phyloP scores from a whole-genome alignment of 345 rosid genomes.

The Sonneratia caseolaris region DNA sequence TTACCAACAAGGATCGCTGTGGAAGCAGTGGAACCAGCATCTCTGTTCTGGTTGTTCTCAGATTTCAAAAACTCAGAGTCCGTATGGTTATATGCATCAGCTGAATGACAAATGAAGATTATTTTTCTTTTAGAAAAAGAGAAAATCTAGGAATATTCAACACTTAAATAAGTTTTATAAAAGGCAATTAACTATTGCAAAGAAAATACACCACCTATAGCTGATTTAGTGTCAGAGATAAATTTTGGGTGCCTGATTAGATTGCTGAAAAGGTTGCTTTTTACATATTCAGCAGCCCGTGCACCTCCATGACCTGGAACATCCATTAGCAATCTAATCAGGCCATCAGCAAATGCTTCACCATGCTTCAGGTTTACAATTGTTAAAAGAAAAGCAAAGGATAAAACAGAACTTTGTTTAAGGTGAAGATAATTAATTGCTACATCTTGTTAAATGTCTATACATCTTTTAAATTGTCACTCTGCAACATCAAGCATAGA shows the following conservation, averaged over 20 bases:
- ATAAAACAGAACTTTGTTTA: background rate
- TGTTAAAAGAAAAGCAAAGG: background rate
- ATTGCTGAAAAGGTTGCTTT: conserved; percentile 87
- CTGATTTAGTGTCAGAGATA: conserved; percentile 84
- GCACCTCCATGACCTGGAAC: conserved; percentile 98
- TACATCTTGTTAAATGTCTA: too few species aligned
- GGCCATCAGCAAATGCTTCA: background rate
- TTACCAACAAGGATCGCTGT: conserved; percentile 92
- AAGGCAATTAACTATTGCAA: background rate
- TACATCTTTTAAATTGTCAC: too few species aligned
- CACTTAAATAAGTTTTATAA: background rate
- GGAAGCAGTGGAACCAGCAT: conserved; percentile 99
- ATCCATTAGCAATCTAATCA: conserved; percentile 5
- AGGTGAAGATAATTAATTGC: background rate
- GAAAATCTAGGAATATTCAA: background rate
- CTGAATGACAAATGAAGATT: conserved; percentile 26
- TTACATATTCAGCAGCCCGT: conserved; percentile 98
- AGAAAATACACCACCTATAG: conserved; percentile 48
- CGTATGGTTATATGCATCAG: conserved; percentile 88
- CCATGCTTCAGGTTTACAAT: background rate
- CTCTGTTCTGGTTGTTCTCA: conserved; percentile 84
- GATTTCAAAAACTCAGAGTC: conserved; percentile 89
- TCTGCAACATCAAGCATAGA: too few species aligned
- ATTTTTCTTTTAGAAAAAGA: background rate
- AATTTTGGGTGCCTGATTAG: conserved; percentile 91